Evolutionary conservation across 2,329 filamentous ascomycete genomes (phyloP).

Genomic region (Corniculantispora saksenae): DNA sequence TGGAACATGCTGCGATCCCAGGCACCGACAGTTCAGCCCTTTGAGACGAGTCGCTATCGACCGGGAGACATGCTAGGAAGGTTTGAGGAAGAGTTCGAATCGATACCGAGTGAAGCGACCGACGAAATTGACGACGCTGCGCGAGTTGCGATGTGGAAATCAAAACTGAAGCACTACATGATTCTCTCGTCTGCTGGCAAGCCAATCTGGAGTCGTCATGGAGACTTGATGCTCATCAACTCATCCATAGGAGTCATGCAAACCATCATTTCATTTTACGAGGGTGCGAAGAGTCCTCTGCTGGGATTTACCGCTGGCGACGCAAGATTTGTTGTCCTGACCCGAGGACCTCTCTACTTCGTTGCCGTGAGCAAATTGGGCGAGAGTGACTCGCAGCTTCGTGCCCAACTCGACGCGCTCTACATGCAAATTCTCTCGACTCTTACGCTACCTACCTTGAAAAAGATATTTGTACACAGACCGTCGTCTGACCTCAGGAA

Average conservation of each 20-base stretch:
- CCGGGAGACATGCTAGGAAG: constrained; percentile 58
- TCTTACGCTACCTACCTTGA: constrained; percentile 82
- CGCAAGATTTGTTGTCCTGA: constrained; percentile 81
- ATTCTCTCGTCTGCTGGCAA: constrained; percentile 96
- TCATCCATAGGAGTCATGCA: constrained; percentile 94
- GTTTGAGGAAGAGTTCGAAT: constrained; percentile 78
- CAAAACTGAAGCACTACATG: constrained; percentile 95
- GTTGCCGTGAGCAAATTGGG: constrained; percentile 88
- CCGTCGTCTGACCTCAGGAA: constrained; percentile 92
- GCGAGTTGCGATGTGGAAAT: constrained; percentile 76
- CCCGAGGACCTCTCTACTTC: constrained; percentile 85
- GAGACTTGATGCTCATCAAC: constrained; percentile 85
- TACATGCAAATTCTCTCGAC: constrained; percentile 99
- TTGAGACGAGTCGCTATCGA: constrained; percentile 52
- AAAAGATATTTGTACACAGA: constrained; percentile 82
- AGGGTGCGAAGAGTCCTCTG: constrained; percentile 74
- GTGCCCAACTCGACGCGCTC: constrained; percentile 84
- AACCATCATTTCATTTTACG: constrained; percentile 96
- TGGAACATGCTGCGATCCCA: constrained; percentile 69
- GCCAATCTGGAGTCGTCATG: constrained; percentile 94
- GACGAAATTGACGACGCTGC: constrained; percentile 52
- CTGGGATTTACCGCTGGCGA: constrained; percentile 84
- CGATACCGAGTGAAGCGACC: constrained; percentile 59
- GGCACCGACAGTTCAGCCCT: constrained; percentile 59
- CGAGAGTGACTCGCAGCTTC: constrained; percentile 89